These are phyloP conservation scores for Blepharisma japonicum DNA, from an alignment of 73 alveolate genomes.

Conservation along the genomic window DNA sequence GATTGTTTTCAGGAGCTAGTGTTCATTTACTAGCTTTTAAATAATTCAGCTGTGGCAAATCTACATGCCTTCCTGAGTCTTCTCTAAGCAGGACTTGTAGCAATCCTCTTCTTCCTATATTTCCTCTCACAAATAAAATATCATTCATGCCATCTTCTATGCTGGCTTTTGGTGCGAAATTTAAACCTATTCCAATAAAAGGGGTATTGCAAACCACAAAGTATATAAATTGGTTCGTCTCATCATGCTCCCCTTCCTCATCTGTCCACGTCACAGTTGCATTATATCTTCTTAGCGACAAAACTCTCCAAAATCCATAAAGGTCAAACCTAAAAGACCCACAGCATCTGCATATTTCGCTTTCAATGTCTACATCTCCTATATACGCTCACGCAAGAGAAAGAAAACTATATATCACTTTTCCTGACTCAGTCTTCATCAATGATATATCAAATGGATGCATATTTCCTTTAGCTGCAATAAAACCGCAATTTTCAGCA, in stretches of 20 bases:
- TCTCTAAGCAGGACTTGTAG: conserved; percentile 49
- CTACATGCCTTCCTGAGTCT: conserved; percentile 54
- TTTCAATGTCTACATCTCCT: conserved; percentile 85
- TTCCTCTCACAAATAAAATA: conserved; percentile 49
- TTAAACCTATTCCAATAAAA: conserved; percentile 50
- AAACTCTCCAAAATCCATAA: conserved; percentile 61
- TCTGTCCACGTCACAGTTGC: conserved; percentile 44
- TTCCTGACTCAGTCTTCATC: conserved; percentile 56
- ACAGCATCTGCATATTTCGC: conserved; percentile 82
- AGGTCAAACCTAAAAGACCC: conserved; percentile 79
- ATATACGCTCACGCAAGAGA: conserved; percentile 75
- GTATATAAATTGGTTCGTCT: conserved; percentile 42
- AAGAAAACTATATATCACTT: conserved; percentile 68
- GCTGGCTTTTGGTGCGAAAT: conserved; percentile 62
- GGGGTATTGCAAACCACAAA: conserved; percentile 67
- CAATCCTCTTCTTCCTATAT: conserved; percentile 67
- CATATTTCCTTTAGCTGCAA: conserved; percentile 72
- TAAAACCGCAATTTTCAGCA: conserved; percentile 72
- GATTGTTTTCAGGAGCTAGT: conserved; percentile 40
- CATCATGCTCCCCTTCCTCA: conserved; percentile 52
- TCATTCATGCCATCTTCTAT: conserved; percentile 81
- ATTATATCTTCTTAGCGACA: conserved; percentile 24
- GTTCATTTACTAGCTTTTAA: conserved; percentile 51
- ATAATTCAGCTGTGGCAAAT: conserved; percentile 36
- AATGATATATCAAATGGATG: conserved; percentile 73